Evolutionary conservation across 139 green algal genomes (phyloP).

Genomic region (Chlamydomonas incerta): DNA sequence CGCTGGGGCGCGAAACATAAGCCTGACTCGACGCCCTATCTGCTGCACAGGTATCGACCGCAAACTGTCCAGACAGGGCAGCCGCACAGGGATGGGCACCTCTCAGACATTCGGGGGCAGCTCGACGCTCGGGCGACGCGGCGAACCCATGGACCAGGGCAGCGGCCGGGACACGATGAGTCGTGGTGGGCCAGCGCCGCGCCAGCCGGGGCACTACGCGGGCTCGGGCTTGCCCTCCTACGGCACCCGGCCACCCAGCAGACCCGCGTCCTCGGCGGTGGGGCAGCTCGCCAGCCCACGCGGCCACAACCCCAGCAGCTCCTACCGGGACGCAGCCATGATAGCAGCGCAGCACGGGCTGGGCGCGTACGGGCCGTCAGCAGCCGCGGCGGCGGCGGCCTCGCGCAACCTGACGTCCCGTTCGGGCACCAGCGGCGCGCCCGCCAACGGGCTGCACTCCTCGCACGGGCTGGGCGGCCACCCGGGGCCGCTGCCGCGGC

Average conservation of each 20-base stretch:
- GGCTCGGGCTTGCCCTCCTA: background rate
- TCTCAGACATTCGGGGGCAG: background rate
- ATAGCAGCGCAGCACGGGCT: slow-evolving; percentile 19
- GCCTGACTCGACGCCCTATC: too few species aligned
- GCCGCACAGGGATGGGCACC: background rate
- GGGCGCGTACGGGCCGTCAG: slow-evolving; percentile 6
- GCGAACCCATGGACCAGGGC: background rate
- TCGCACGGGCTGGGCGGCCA: background rate
- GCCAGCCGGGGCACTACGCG: background rate
- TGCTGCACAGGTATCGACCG: background rate
- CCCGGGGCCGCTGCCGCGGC: too few species aligned
- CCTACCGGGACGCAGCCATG: slow-evolving; percentile 24
- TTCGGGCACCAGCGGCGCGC: background rate
- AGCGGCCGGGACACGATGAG: background rate
- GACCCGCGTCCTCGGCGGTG: background rate
- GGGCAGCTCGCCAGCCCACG: background rate
- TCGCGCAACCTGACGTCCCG: background rate
- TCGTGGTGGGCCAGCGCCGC: background rate
- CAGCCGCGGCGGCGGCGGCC: background rate
- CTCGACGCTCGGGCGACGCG: background rate
- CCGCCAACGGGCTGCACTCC: background rate
- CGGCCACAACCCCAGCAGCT: background rate
- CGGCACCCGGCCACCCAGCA: background rate
- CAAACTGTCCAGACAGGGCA: background rate
- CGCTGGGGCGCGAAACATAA: too few species aligned